Evolutionary conservation across 768 basidiomycete species (phyloP).

Genomic region (Pseudohyphozyma bogoriensis): DNA sequence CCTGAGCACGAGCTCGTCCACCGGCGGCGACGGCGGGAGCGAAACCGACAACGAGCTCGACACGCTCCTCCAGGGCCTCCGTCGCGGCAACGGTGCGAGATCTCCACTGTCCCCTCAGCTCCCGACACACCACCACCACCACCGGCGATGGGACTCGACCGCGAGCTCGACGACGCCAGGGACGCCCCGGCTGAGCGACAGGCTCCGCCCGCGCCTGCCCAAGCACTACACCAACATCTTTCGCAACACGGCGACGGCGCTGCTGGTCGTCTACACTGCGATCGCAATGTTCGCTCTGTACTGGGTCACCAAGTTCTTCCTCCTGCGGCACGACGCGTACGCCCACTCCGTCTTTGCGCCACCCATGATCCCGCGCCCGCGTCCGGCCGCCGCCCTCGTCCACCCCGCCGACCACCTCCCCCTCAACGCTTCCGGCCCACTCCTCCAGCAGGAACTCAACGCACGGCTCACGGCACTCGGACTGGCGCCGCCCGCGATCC

Average conservation of each 20-base stretch:
- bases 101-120: too few relatives aligned
- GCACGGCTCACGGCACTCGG: background rate
- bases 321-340: slow-evolving; percentile 11
- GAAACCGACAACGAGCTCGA: too few relatives aligned
- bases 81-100: too few relatives aligned
- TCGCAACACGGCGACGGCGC: background rate
- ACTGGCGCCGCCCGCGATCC: slow-evolving; percentile 1
- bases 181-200: background rate
- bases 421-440: background rate
- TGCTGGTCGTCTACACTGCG: background rate
- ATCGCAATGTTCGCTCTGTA: background rate
- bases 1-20: too few relatives aligned
- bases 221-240: background rate
- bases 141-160: background rate
- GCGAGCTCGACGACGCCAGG: background rate
- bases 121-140: too few relatives aligned
- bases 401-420: background rate
- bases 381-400: too few relatives aligned
- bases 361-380: slow-evolving; percentile 8
- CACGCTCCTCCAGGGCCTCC: too few relatives aligned
- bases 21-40: too few relatives aligned
- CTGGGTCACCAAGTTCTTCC: slow-evolving; percentile 12
- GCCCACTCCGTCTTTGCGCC: slow-evolving; percentile 14
- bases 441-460: background rate
- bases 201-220: background rate